Base-by-base conservation (phyloP, 441 rosid genomes). In the Pelargonium citronellum region DNA sequence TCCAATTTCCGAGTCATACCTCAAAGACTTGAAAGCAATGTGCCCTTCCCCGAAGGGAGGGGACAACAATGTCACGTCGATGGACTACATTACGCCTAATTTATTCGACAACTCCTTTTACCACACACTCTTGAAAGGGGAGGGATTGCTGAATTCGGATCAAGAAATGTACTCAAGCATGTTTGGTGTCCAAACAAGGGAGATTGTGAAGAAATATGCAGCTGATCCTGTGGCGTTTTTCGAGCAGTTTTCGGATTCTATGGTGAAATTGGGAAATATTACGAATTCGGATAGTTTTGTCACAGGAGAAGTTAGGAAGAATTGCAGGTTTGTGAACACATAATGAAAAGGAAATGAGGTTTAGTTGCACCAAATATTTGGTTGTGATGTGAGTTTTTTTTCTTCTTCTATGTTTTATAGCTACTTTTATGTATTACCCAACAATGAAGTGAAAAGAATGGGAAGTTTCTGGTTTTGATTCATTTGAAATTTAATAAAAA, bases 221-320 rank as follows among this genome's bases (percentile, higher is more conserved):
- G 77, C 71, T 24, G 77, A 88, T 37, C 57, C 83, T 0, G 17
- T 79, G 5, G 89, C 87, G 17, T 88, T 88, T 81, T 88, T 88
- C 77, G 73, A 77, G 73, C 90, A 86, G 27, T 88, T 88, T 73
- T 80, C 92, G 0, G 79, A 79, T 55, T 86, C 90, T 16, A 84
- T 88, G 84, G 89, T 88, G 74, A 88, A 88, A 80, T 49, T 86
- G 86, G 93, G 93, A 47, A 86, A 88, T 30, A 85, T 86, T 69
- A 80, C 76, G 37, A 88, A 85, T 47, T 62, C 70, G 0, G 88
- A 87, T 20, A 87, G 88, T 80, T 85, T 85, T 30, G 77, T 71
- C 44, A 71, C 64, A 27, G 93, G 93, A 4, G 87, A 88, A 80
- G 85, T 86, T 4, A 74, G 93, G 80, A 82, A 24, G 78, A 86